Conservation (phyloP, 208 protist species). For the Crithidia mellificae region DNA sequence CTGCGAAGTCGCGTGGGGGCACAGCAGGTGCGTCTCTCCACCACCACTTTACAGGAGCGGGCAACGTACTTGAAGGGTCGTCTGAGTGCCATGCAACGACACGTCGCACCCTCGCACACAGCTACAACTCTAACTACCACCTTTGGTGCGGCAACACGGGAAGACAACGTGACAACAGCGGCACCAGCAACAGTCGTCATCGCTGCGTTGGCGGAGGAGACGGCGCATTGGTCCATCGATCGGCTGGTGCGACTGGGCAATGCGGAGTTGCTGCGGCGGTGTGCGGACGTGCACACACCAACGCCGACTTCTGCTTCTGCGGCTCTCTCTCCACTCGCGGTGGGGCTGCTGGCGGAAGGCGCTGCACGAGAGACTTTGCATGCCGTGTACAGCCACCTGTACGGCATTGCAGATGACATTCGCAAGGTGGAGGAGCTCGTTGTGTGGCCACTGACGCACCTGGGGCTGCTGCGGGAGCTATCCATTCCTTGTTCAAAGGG, state of each 20-base stretch:
- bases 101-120: neutral
- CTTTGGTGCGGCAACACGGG: no score
- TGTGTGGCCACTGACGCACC: slow-evolving; percentile 81
- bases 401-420: slow-evolving; percentile 56
- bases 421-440: slow-evolving; percentile 65
- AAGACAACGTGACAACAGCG: neutral
- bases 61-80: slow-evolving; percentile 24
- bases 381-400: slow-evolving; percentile 50
- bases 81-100: neutral
- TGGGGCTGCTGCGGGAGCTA: slow-evolving; percentile 37
- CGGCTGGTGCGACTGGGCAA: slow-evolving; percentile 14
- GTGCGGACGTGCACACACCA: slow-evolving; percentile 7
- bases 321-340: neutral
- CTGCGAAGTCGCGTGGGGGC: slow-evolving; percentile 17
- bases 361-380: neutral
- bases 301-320: neutral
- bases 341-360: neutral
- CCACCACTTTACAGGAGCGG: slow-evolving; percentile 35
- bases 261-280: slow-evolving; percentile 10
- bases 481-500: slow-evolving; percentile 63
- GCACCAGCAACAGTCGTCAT: neutral
- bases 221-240: slow-evolving; percentile 22
- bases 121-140: no score
- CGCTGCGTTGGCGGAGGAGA: slow-evolving; percentile 27
- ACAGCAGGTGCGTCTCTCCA: slow-evolving; percentile 36